Evolutionary conservation across 441 rosid species (phyloP).

Genomic region (Syzygium malaccense): DNA sequence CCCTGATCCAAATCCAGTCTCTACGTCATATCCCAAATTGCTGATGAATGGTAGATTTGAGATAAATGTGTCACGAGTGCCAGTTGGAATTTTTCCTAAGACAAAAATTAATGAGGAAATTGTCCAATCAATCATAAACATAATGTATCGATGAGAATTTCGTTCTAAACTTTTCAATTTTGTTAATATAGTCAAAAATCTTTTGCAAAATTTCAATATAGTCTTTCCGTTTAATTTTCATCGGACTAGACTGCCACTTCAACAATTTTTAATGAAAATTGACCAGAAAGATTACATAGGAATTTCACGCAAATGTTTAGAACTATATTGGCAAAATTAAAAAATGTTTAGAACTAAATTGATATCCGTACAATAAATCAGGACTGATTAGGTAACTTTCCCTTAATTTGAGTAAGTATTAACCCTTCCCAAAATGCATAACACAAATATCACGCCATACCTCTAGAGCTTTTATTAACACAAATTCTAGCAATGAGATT

Average conservation of each 20-base stretch:
- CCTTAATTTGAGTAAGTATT: not conserved
- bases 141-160: not conserved
- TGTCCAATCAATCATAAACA: fast-evolving
- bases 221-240: fast-evolving
- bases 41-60: not conserved
- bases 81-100: fast-evolving
- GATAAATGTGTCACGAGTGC: not conserved
- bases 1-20: not conserved
- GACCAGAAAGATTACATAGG: not conserved
- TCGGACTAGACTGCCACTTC: not conserved
- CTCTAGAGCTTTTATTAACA: not conserved
- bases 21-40: fast-evolving
- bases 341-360: fast-evolving
- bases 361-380: fast-evolving
- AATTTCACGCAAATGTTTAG: not conserved
- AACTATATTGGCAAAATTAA: not conserved
- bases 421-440: not conserved
- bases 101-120: not conserved
- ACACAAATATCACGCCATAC: not conserved
- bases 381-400: not conserved
- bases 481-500: not conserved
- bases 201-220: fast-evolving
- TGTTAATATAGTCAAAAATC: not conserved
- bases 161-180: not conserved
- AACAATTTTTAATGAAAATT: fast-evolving